Conservation (phyloP, 2,329 filamentous ascomycete genomes). For the Microdochium trichocladiopsis region DNA sequence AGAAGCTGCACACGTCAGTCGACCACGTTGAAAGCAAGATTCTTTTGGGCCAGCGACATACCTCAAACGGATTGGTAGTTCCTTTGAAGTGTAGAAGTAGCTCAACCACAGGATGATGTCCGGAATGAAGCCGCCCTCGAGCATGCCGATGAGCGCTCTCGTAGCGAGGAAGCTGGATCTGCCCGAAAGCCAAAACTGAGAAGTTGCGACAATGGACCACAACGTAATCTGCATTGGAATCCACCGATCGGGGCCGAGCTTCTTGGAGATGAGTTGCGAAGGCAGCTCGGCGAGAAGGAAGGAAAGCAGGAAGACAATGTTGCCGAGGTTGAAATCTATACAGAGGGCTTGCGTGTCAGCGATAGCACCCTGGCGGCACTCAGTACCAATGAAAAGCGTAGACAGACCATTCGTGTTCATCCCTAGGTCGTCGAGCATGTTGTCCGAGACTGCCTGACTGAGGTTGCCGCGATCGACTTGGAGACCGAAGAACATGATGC, state of each 20-base stretch:
- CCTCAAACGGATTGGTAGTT: conserved; percentile 29
- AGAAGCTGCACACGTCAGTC: conserved; percentile 15
- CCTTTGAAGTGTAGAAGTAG: conserved; percentile 25
- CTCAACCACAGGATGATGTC: conserved; percentile 23
- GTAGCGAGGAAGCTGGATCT: conserved; percentile 16
- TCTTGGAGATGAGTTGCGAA: conserved; percentile 53
- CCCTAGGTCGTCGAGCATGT: conserved; percentile 47
- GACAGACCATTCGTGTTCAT: conserved; percentile 32
- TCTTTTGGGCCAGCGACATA: conserved; percentile 4
- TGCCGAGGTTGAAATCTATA: conserved; percentile 43
- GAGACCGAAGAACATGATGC: conserved; percentile 54
- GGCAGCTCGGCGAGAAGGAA: conserved; percentile 54
- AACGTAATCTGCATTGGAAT: conserved; percentile 22
- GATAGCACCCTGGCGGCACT: neutral
- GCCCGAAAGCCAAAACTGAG: conserved; percentile 15
- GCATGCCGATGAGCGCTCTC: conserved; percentile 16
- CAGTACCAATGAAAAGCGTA: conserved; percentile 10
- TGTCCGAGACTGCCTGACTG: conserved; percentile 50
- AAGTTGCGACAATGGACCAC: conserved; percentile 20
- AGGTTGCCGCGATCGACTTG: conserved; percentile 56
- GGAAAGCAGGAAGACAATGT: conserved; percentile 45
- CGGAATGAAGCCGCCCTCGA: conserved; percentile 25
- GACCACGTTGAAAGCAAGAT: neutral
- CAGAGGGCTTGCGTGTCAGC: neutral
- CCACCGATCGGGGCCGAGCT: conserved; percentile 24